Base-by-base conservation (phyloP, 1,139 yeast genomes). In the Pneumocystis oryctolagi region DNA sequence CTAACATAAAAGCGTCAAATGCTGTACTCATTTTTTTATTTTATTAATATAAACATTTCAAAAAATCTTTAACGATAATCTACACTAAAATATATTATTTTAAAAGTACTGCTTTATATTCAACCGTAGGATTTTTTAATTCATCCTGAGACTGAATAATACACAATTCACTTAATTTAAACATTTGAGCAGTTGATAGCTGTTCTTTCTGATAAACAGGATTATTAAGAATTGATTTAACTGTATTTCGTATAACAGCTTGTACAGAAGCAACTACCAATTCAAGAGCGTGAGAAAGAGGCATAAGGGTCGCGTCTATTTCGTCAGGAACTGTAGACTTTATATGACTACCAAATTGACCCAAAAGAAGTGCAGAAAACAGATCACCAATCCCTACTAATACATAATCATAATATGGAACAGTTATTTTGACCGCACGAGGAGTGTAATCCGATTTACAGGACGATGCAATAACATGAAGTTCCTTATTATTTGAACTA, bases 301-400 rank as follows among this genome's bases (percentile, higher is more conserved):
- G 59, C 6, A 57, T 25, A 28, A 5, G 4, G 30, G 6, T 35
- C 4, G 42, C 59, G 3, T 16, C 14, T 12, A 39, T 28, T 18
- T 57, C 59, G 25, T 57, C 59, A 20, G 40, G 12, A 5, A n/a
- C 12, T 1, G 30, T 6, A 9, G 16, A 35, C 20, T 57, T 57
- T 14, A 35, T 35, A 57, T 35, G 5, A 12, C 12, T 6, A 60
- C 9, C 12, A 47, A 14, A 31, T 28, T 60, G 55, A 9, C 60
- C 65, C 20, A 64, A 31, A 39, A 65, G 58, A 18, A 65, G 63
- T 6, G 96, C 95, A 0, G 95, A 82, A 71, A 92, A 89, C 58
- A 92, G 75, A 70, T 92, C 98, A 1, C 98, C 98, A 4, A 92
- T 89, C 0, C 98, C 97, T 1, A 94, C 86, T 72, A 90, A 90